Base-by-base conservation (phyloP, 495 filamentous ascomycete genomes). In the Penicillium soppii region DNA sequence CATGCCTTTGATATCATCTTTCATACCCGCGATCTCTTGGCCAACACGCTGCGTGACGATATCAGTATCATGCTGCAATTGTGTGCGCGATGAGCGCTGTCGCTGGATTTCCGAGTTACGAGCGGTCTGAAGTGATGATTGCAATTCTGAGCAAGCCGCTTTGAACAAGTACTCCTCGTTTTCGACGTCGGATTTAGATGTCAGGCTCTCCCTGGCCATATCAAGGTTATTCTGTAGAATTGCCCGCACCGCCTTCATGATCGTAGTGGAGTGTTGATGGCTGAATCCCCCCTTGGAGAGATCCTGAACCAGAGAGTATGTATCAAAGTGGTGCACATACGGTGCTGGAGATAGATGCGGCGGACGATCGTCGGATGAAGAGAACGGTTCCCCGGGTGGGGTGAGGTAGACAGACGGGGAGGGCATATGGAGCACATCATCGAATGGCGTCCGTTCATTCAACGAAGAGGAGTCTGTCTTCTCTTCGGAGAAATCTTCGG, bases 281-380 rank as follows among this genome's bases (percentile, higher is more conserved):
- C 73, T 82, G 68, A 90, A 96, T 2, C 85, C 88, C 17, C 84
- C 79, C 0, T 68, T 67, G 17, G 84, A 75, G 5, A 98, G 82
- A 55, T 88, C 80, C 39, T 85, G 84, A 4, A 96, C 94, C 1
- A 96, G 79, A 4, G 82, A 83, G 61, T 91, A 97, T 15, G 87
- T 95, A 71, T 98, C 94, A 67, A 98, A 98, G 72, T 97, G 90
- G 72, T 98, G 94, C 10, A 96, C 82, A 66, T 96, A 92, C 3
- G 82, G 88, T 13, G 88, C 80, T 0, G 89, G 81, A 6, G 82
- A 73, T 25, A 96, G 58, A 56, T 89, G 83, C 38, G 85, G 85
- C 15, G 80, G 81, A 54, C 80, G 80, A 9, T 74, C 59, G 35
- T 79, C 64, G 53, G 77, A 61, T 41, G 56, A 6, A 23, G 51